Conservation (phyloP, 306 rosid species). For the Lotus japonicus region DNA sequence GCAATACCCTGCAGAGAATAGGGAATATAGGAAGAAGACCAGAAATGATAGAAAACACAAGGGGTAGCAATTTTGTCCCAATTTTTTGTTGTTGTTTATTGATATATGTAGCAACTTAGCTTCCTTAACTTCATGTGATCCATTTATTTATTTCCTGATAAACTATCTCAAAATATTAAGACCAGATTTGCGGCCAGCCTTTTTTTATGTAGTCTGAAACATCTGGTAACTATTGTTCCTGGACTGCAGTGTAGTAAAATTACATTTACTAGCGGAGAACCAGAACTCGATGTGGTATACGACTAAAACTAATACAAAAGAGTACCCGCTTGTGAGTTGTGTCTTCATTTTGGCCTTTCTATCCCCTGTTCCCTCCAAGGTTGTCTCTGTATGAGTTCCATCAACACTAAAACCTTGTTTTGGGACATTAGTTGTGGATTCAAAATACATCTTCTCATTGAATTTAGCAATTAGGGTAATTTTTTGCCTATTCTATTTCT, state of each 20-base stretch:
- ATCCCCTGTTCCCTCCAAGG: no score
- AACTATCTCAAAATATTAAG: constrained; percentile 1
- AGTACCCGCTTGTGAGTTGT: no score
- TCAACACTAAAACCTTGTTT: no score
- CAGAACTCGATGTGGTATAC: no score
- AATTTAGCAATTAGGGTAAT: no score
- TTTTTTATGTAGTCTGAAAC: neutral
- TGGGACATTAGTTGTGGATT: no score
- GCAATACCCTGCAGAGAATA: constrained; percentile 66
- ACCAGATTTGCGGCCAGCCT: neutral
- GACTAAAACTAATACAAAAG: no score
- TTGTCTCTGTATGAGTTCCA: no score
- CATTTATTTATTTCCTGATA: constrained; percentile 14
- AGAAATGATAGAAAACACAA: constrained; percentile 81
- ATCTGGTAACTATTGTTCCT: neutral
- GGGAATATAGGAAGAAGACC: constrained; percentile 74
- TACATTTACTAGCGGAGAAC: no score
- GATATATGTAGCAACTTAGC: constrained; percentile 8
- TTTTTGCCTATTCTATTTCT: no score
- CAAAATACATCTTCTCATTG: no score
- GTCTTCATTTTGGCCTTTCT: no score
- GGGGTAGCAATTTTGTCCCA: constrained; percentile 11
- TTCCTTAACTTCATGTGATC: neutral
- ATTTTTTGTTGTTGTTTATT: neutral
- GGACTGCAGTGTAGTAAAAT: neutral